Evolutionary conservation across 1,284 basidiomycete genomes (phyloP), one percentile per base, ranked within the genome.

Genomic region (Pascua sp.): DNA sequence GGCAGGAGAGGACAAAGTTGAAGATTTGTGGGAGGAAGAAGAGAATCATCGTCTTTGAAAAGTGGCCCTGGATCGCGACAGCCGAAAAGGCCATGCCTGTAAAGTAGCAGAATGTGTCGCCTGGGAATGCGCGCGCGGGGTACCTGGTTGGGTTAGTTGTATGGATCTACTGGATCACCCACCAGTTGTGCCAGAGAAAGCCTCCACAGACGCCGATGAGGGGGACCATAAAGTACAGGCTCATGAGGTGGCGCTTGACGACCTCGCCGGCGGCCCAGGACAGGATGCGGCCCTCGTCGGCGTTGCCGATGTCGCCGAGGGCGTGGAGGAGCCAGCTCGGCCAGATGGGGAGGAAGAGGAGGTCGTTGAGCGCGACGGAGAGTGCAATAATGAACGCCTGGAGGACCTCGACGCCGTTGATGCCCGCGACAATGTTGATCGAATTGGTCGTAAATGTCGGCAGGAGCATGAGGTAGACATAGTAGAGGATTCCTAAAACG

Each of bases 21-120:
- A 98, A 91, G 62, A 97, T 89, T 73, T 99, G 96, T 5, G 96
- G 96, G 39, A 97, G 81, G 81, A 98, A 98, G 82, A 99, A 98
- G 36, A 98, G 81, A 50, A 98, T 82, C 5, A 99, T 80, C 0
- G 56, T 99, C 79, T 98, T 99, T 55, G 90, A 91, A 75, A 96
- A 98, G 76, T 99, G 96, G 0, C 90, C 93, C 69, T 95, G 89
- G 61, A 97, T 95, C 11, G 91, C 92, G 39, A 95, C 92, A 13
- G 94, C 92, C 0, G 94, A 88, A 71, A 97, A 96, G 0, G 93
- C 91, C 93, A 97, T 97, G 58, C 93, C 96, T 0, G 93, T 87
- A 56, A 98, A 88, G 78, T 99, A 99, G 78, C 96, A 98, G 42
- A 98, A 84, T 1, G 96, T 99, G 73, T 99, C 96, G 2, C 96